Evolutionary conservation across 257 asterid genomes (phyloP).

Genomic region (Plantago elongata): DNA sequence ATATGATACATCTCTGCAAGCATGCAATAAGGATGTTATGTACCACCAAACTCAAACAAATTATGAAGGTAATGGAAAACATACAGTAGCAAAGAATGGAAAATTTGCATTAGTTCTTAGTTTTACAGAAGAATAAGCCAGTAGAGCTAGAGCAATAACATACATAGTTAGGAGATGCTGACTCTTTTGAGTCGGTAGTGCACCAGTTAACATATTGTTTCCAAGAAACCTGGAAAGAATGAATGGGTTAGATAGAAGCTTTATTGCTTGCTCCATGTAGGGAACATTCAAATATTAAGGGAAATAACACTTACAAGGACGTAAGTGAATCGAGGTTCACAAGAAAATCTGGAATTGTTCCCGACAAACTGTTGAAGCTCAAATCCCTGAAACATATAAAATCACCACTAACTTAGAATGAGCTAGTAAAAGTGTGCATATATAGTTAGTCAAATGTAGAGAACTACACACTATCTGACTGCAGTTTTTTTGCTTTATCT

Average conservation of each 20-base stretch:
- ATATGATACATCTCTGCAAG: slow-evolving; percentile 67
- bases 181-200: slow-evolving; percentile 46
- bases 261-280: neutral
- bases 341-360: slow-evolving; percentile 47
- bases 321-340: slow-evolving; percentile 47
- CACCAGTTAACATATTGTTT: slow-evolving; percentile 57
- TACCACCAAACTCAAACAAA: neutral
- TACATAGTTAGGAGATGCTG: slow-evolving; percentile 39
- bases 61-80: too few species aligned
- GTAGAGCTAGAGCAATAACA: slow-evolving; percentile 17
- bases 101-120: too few species aligned
- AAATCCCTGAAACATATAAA: slow-evolving; percentile 57
- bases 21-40: too few species aligned
- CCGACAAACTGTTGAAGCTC: slow-evolving; percentile 83
- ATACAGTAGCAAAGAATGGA: neutral
- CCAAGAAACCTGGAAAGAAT: slow-evolving; percentile 68
- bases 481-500: too few species aligned
- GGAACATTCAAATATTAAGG: too few species aligned
- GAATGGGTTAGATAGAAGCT: neutral
- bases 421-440: neutral
- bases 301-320: slow-evolving; percentile 37
- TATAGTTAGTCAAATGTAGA: neutral
- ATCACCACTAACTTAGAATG: too few species aligned
- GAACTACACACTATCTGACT: neutral
- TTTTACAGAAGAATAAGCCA: neutral